These are phyloP conservation scores for Aspergillus quadrilineatus DNA, from an alignment of 2,329 filamentous ascomycete species.

Conservation along the genomic window DNA sequence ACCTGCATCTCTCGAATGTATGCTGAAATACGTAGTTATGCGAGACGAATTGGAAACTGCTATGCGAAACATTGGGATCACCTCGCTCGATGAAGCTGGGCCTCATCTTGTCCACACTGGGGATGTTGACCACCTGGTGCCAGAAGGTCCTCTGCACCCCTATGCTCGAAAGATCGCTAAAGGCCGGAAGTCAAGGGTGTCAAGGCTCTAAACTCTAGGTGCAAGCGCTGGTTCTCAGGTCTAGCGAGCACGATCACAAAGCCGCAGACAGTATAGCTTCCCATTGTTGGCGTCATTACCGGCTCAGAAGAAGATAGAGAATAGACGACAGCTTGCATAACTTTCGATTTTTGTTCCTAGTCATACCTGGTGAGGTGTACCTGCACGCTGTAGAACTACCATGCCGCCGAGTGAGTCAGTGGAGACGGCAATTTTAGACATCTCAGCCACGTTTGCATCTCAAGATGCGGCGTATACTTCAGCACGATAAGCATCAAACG, in stretches of 20 bases:
- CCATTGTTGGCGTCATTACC: background rate
- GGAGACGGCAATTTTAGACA: background rate
- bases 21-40: slow-evolving; percentile 34
- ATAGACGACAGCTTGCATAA: background rate
- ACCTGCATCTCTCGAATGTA: background rate
- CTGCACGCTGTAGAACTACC: background rate
- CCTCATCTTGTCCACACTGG: slow-evolving; percentile 48
- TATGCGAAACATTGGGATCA: slow-evolving; percentile 51
- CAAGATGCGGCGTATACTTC: background rate
- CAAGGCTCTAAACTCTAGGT: slow-evolving; percentile 28
- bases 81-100: slow-evolving; percentile 43
- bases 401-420: background rate
- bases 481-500: background rate
- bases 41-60: slow-evolving; percentile 50
- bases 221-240: background rate
- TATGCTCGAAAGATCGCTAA: slow-evolving; percentile 42
- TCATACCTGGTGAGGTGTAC: background rate
- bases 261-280: background rate
- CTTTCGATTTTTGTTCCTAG: background rate
- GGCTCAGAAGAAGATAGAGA: background rate
- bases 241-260: background rate
- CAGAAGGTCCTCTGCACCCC: slow-evolving; percentile 40
- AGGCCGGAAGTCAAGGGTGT: slow-evolving; percentile 21
- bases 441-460: background rate
- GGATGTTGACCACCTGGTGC: slow-evolving; percentile 54